Percentiles rank a stretch among this genome's conserved stretches.
Evolutionary conservation across 805 yeast species (phyloP).

Genomic region (Barnettozyma californica): DNA sequence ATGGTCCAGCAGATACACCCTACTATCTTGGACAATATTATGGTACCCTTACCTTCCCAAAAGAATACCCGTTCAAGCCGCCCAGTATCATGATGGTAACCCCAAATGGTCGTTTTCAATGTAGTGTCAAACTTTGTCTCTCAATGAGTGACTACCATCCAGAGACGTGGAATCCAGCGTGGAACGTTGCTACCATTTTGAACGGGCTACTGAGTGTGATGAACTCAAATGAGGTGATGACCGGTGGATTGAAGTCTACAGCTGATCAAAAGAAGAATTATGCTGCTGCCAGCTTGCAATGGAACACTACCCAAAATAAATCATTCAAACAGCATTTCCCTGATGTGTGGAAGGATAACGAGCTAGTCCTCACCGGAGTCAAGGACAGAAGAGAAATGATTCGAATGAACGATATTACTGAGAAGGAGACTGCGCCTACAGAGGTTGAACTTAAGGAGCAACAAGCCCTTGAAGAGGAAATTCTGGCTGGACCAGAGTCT

Average conservation of each 20-base stretch:
- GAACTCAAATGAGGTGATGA: constrained; percentile 79
- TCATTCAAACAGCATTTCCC: constrained; percentile 62
- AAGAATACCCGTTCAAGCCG: constrained; percentile 84
- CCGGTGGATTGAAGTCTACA: constrained; percentile 67
- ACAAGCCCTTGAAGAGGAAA: neutral
- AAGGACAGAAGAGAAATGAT: constrained; percentile 3
- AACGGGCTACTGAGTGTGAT: constrained; percentile 84
- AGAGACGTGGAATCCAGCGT: constrained; percentile 91
- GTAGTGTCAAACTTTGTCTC: constrained; percentile 73
- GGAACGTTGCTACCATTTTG: constrained; percentile 86
- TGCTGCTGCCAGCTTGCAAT: constrained; percentile 49
- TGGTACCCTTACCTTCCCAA: constrained; percentile 74
- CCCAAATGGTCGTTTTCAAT: constrained; percentile 79
- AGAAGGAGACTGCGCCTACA: neutral
- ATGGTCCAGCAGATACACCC: constrained; percentile 89
- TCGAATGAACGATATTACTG: neutral
- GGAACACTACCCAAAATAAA: constrained; percentile 17
- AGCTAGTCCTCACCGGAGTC: neutral
- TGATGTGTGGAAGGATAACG: constrained; percentile 9
- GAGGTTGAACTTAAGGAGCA: neutral
- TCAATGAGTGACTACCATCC: constrained; percentile 92
- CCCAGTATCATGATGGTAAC: constrained; percentile 84
- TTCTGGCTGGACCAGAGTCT: neutral
- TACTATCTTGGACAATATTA: constrained; percentile 83
- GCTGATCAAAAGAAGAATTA: constrained; percentile 44